phyloP scores from a whole-genome alignment of 495 filamentous ascomycete species.

The Filosporella fistucella region DNA sequence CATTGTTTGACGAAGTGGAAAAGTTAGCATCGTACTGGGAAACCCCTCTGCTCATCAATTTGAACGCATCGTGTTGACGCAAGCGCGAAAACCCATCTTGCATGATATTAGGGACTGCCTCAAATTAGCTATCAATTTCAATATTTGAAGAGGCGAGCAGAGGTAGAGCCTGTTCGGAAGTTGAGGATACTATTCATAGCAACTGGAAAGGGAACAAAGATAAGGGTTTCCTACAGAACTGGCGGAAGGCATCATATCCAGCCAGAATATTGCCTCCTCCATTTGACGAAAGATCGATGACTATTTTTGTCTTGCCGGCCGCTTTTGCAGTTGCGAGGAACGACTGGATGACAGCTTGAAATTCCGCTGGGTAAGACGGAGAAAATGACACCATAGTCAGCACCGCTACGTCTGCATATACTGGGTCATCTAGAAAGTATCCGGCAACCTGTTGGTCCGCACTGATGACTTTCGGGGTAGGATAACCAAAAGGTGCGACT shows the following conservation, averaged over 20 bases:
- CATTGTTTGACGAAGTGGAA: background rate
- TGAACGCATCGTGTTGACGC: slow-evolving; percentile 19
- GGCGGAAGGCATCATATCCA: slow-evolving; percentile 29
- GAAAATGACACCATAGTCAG: slow-evolving; percentile 12
- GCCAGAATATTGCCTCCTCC: slow-evolving; percentile 28
- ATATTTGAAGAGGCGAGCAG: no score
- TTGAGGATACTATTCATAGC: slow-evolving; percentile 31
- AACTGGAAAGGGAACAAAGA: slow-evolving; percentile 20
- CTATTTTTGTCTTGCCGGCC: slow-evolving; percentile 22
- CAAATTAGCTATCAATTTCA: no score
- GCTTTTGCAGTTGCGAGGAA: slow-evolving; percentile 9
- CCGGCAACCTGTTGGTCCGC: slow-evolving; percentile 9
- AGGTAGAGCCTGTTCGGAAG: slow-evolving; percentile 28
- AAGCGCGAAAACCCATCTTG: slow-evolving; percentile 26
- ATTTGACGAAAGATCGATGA: slow-evolving; percentile 29
- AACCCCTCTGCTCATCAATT: slow-evolving; percentile 9
- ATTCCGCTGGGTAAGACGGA: slow-evolving; percentile 3
- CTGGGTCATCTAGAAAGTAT: slow-evolving; percentile 12
- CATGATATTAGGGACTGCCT: slow-evolving; percentile 37
- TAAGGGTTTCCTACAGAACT: no score
- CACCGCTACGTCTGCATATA: slow-evolving; percentile 13
- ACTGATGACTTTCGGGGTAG: slow-evolving; percentile 4
- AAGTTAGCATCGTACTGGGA: slow-evolving; percentile 3
- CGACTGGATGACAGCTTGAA: slow-evolving; percentile 9
- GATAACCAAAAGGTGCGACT: slow-evolving; percentile 7